Evolutionary conservation across 257 asterid species (phyloP), one percentile per base, ranked within the genome.

Genomic region (Solanum ahanhuiri): DNA sequence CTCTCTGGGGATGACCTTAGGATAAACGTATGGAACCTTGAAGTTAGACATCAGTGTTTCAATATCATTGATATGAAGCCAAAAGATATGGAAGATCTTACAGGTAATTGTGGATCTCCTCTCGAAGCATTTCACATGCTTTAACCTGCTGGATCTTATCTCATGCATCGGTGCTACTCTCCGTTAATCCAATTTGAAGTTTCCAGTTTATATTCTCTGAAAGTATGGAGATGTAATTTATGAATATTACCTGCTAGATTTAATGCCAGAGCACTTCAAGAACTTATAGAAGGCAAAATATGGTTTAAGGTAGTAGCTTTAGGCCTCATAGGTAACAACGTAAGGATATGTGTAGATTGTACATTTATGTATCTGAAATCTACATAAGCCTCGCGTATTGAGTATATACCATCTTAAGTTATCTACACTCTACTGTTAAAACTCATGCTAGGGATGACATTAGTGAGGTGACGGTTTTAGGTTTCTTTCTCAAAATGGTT

Each of bases 31-130:
- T 95, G 98, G 98, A 95, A 94, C 92, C 90, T 95, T 91, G 98
- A 95, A 87, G 93, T 95, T 71, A 95, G 95, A 86, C 90, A 91
- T 88, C 98, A 95, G 89, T 94, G 98, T 92, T 95, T 94, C 91
- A 95, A 95, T 88, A 94, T 95, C 64, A 96, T 95, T 88, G 98
- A 95, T 89, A 97, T 95, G 85, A 95, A 95, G 90, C 98, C 98
- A 58, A 48, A 97, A 41, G 92, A 94, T 88, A 95, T 95, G 98
- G 98, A 95, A 93, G 98, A 95, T 90, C 92, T 95, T 86, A 95
- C 98, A 83, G 98, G 98, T 93, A 66, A 87, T 86, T 43, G 23
- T 25, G 9, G 63, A 77, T 77, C 60, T 77, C 60, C 23, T 76
- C 28, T 79, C 15, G 9, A 79, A 79, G 84, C 39, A 79, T 25